These are phyloP conservation scores for Fusarium neocosmosporiellum DNA, from an alignment of 2,329 filamentous ascomycete genomes.

Conservation along the genomic window DNA sequence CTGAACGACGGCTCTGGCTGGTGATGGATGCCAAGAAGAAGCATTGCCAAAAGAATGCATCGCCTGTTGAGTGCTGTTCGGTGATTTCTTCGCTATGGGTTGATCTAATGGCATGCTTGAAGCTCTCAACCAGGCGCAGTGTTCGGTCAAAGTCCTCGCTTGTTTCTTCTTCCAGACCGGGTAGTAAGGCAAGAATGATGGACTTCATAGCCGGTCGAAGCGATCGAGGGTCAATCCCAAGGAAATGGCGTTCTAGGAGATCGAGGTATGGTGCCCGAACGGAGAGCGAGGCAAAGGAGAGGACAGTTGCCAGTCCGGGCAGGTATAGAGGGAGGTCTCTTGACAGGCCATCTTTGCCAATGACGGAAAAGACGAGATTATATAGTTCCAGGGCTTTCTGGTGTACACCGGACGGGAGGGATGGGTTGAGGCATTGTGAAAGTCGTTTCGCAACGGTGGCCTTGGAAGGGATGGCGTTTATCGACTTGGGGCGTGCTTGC, in stretches of 20 bases:
- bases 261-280: slow-evolving; percentile 88
- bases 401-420: slow-evolving; percentile 93
- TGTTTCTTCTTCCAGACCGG: slow-evolving; percentile 93
- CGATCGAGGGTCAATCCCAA: slow-evolving; percentile 75
- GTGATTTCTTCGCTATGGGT: slow-evolving; percentile 61
- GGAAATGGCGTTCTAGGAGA: slow-evolving; percentile 83
- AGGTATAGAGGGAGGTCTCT: slow-evolving; percentile 88
- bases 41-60: slow-evolving; percentile 98
- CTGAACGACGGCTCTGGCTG: slow-evolving; percentile 83
- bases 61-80: slow-evolving; percentile 68
- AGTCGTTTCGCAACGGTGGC: slow-evolving; percentile 87
- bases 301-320: slow-evolving; percentile 86
- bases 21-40: slow-evolving; percentile 95
- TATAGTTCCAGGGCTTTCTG: slow-evolving; percentile 98
- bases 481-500: slow-evolving; percentile 82
- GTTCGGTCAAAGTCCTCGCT: slow-evolving; percentile 97
- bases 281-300: slow-evolving; percentile 94
- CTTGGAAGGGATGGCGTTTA: slow-evolving; percentile 83
- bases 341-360: slow-evolving; percentile 83
- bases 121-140: slow-evolving; percentile 78
- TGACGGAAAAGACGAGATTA: slow-evolving; percentile 85
- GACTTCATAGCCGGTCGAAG: slow-evolving; percentile 91
- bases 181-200: slow-evolving; percentile 87
- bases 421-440: slow-evolving; percentile 93
- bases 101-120: slow-evolving; percentile 76